Percentiles rank a stretch among this genome's conserved stretches.
Evolutionary conservation across 352 stramenopile species (phyloP).

Genomic region (Phytopythium chamaehyphon): DNA sequence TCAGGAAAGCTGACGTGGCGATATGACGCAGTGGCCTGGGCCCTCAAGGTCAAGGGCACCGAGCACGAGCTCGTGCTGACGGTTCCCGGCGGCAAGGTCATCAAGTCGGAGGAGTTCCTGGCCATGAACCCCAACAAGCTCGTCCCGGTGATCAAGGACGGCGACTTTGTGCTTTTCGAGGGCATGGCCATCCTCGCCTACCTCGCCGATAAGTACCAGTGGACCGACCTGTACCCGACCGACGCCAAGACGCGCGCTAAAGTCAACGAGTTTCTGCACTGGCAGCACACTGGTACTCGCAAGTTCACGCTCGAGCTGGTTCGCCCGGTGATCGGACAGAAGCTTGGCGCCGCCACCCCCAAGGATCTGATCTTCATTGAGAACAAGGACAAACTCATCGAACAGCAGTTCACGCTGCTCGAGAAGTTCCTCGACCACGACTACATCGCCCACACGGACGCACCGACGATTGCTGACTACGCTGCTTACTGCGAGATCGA

Average conservation of each 20-base stretch:
- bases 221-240: slow-evolving; percentile 52
- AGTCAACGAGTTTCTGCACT: slow-evolving; percentile 67
- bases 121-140: slow-evolving; percentile 46
- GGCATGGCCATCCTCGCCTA: slow-evolving; percentile 57
- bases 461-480: slow-evolving; percentile 56
- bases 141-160: slow-evolving; percentile 48
- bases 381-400: slow-evolving; percentile 29
- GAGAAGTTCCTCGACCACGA: slow-evolving; percentile 47
- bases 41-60: slow-evolving; percentile 43
- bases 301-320: slow-evolving; percentile 46
- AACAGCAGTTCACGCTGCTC: slow-evolving; percentile 27
- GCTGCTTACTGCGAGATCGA: slow-evolving; percentile 59
- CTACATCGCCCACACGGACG: slow-evolving; percentile 41
- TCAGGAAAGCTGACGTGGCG: neutral
- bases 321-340: slow-evolving; percentile 24
- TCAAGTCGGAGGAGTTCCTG: slow-evolving; percentile 48
- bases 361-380: slow-evolving; percentile 31
- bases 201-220: slow-evolving; percentile 44
- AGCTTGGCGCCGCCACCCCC: slow-evolving; percentile 23
- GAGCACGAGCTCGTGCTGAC: slow-evolving; percentile 32
- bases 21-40: slow-evolving; percentile 20
- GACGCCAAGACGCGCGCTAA: slow-evolving; percentile 40
- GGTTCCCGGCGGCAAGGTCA: slow-evolving; percentile 23
- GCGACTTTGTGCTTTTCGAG: slow-evolving; percentile 53
- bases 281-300: slow-evolving; percentile 59